Base-by-base conservation (phyloP, 768 basidiomycete genomes). In the Pulveroboletus ravenelii region DNA sequence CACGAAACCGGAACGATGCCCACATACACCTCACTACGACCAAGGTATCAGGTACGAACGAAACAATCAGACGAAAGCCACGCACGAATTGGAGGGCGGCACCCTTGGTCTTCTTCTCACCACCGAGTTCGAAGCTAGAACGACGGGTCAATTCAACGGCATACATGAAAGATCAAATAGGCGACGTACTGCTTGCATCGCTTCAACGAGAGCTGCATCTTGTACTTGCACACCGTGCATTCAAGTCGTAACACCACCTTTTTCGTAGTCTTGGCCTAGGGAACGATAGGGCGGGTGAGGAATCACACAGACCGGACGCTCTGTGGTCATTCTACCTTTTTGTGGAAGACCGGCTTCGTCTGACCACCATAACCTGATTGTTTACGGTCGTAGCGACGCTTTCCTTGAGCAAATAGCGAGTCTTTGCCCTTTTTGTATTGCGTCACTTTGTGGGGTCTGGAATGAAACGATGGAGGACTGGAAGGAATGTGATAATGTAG, bases 371-470 rank as follows among this genome's bases (percentile, higher is more conserved):
- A 98, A 75, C 95, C 90, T 58, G 87, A 87, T 74, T 90, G 93
- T 83, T 96, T 95, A 67, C 95, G 87, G 79, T 98, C 96, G 77
- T 99, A 98, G 78, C 96, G 93, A 66, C 96, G 89, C 85, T 99
- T 98, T 78, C 96, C 96, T 78, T 99, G 95, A 46, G 91, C 96
- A 70, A 90, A 89, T 56, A 94, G 76, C 53, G 96, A 98, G 70
- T 92, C 95, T 77, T 99, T 98, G 70, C 96, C 96, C 82, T 92
- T 96, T 87, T 99, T 99, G 84, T 98, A 99, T 72, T 99, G 95
- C 52, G 95, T 97, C 66, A 99, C 95, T 75, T 99, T 99, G 78
- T 98, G 95, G 52, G 94, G 94, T 57, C 91, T 93, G 67, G n/a
- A 34, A 29, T 42, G 3, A 34, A 25, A 17, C 10, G 27, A 47